phyloP scores from a whole-genome alignment of 176 grass and related monocot species.

The Ananas comosus region DNA sequence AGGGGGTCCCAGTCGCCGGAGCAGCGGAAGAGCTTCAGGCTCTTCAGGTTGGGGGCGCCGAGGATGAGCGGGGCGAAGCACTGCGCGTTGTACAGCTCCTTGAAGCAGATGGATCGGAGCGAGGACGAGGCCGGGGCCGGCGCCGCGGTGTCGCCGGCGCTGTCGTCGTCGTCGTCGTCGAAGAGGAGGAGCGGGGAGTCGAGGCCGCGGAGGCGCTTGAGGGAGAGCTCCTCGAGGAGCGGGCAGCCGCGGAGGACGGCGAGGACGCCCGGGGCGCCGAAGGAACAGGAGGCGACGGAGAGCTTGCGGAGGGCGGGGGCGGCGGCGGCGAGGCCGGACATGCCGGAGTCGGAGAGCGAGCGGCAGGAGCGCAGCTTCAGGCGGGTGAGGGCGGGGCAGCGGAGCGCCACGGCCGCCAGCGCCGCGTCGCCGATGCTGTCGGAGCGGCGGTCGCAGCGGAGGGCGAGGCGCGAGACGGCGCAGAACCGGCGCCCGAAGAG shows the following conservation, averaged over 20 bases:
- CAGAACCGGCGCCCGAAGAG: slow-evolving; percentile 46
- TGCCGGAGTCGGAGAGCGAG: slow-evolving; percentile 48
- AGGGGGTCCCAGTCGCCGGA: slow-evolving; percentile 70
- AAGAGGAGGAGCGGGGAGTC: too few species aligned
- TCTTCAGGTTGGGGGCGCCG: slow-evolving; percentile 47
- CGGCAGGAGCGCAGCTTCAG: slow-evolving; percentile 57
- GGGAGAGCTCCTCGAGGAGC: slow-evolving; percentile 61
- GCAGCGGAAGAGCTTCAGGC: slow-evolving; percentile 64
- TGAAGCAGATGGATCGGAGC: slow-evolving; percentile 56
- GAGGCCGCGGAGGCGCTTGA: slow-evolving; percentile 67
- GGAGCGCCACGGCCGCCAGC: slow-evolving; percentile 34
- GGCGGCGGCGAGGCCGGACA: slow-evolving; percentile 34
- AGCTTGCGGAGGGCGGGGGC: slow-evolving; percentile 48
- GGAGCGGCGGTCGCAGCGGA: slow-evolving; percentile 62
- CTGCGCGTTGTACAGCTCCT: slow-evolving; percentile 94
- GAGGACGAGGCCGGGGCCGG: not conserved
- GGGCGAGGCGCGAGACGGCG: slow-evolving; percentile 50
- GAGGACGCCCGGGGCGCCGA: slow-evolving; percentile 44
- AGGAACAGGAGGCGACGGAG: slow-evolving; percentile 46
- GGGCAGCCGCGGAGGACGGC: slow-evolving; percentile 40
- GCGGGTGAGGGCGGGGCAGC: slow-evolving; percentile 40
- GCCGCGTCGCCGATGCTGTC: slow-evolving; percentile 48
- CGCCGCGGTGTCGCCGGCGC: not conserved
- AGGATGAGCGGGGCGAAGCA: slow-evolving; percentile 58
- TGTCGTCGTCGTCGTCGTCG: not conserved